A percentile compares a stretch with the other conserved stretches of the same genome.
Conservation (phyloP, 164 flowering plant species). For the Pachysandra terminalis region DNA sequence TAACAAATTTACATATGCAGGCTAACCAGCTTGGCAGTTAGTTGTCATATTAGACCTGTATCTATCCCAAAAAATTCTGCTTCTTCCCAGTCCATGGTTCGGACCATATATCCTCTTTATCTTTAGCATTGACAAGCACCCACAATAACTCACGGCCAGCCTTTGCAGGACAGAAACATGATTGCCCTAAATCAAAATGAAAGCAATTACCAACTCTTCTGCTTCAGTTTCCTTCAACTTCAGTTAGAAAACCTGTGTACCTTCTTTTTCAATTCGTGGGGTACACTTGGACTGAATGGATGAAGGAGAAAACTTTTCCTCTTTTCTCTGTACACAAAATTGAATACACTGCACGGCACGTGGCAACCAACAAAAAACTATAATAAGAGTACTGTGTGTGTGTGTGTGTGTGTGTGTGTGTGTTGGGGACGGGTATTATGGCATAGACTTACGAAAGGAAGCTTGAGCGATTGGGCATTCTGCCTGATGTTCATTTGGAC, state of each 20-base stretch:
- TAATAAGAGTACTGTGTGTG: no score
- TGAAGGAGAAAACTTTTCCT: neutral
- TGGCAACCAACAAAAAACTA: neutral
- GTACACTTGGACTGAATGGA: no score
- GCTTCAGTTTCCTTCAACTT: neutral
- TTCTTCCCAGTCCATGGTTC: no score
- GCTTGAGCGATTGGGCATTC: neutral
- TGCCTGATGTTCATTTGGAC: slow-evolving; percentile 22
- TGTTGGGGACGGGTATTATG: neutral
- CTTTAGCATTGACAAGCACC: no score
- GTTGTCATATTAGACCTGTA: no score
- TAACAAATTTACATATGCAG: no score
- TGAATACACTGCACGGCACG: neutral
- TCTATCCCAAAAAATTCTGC: no score
- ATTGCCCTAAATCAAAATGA: neutral
- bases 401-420: neutral
- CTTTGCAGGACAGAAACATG: neutral
- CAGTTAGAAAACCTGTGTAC: neutral
- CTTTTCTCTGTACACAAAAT: no score
- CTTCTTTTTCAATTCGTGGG: neutral
- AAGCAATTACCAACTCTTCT: neutral
- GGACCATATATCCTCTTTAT: no score
- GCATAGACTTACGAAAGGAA: neutral
- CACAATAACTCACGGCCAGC: no score
- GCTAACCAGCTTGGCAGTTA: no score